phyloP scores from a whole-genome alignment of 331 rosid species.

The Telfairia occidentalis region DNA sequence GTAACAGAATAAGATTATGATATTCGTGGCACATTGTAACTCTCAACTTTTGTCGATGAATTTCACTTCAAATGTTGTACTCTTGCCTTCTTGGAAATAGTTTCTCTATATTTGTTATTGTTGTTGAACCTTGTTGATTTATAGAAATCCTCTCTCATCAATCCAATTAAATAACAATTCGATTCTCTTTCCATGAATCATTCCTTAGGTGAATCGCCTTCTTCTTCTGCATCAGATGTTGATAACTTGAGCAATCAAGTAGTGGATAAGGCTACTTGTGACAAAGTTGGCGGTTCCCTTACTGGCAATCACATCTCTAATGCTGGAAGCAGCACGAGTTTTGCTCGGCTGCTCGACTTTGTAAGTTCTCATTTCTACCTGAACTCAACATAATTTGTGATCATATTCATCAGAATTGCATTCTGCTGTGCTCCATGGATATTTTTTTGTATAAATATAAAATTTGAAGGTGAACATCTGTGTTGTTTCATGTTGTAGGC shows the following conservation, averaged over 20 bases:
- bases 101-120: neutral
- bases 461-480: neutral
- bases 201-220: conserved; percentile 17
- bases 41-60: neutral
- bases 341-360: conserved; percentile 57
- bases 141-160: neutral
- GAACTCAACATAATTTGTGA: neutral
- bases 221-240: conserved; percentile 11
- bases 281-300: conserved; percentile 35
- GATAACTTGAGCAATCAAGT: conserved; percentile 39
- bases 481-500: conserved; percentile 39
- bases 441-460: neutral
- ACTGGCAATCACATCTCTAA: conserved; percentile 39
- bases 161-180: conserved; percentile 8
- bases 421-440: neutral
- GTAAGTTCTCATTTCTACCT: conserved; percentile 36
- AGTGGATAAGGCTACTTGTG: conserved; percentile 37
- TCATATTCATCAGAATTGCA: neutral
- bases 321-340: conserved; percentile 38
- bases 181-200: neutral
- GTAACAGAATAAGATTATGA: conserved; percentile 24
- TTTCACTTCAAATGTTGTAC: neutral
- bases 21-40: neutral
- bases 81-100: neutral
- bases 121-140: neutral